Conservation (phyloP, 2,329 filamentous ascomycete species). For the Penicillium frequentans region DNA sequence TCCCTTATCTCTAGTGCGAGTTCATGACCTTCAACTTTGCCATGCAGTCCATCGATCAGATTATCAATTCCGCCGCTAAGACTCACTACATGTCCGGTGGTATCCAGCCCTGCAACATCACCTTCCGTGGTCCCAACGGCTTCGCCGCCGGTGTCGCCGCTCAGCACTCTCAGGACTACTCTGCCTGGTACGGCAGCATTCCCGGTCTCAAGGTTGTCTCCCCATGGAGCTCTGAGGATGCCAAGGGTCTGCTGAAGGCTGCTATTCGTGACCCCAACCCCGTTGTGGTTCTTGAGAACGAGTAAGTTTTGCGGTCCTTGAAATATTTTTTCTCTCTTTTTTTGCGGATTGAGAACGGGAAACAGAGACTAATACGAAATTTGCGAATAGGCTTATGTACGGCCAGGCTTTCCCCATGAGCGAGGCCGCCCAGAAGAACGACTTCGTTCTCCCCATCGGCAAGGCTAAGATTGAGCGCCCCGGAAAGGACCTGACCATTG, state of each 20-base stretch:
- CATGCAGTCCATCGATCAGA: slow-evolving; percentile 99
- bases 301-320: slow-evolving; percentile 47
- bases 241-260: slow-evolving; percentile 96
- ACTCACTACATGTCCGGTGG: slow-evolving; percentile 99
- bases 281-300: slow-evolving; percentile 85
- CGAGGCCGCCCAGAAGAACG: slow-evolving; percentile 89
- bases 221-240: slow-evolving; percentile 95
- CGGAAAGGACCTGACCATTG: slow-evolving; percentile 94
- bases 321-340: background rate
- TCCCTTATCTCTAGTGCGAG: slow-evolving; percentile 66
- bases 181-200: slow-evolving; percentile 97
- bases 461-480: slow-evolving; percentile 98
- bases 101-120: slow-evolving; percentile 99
- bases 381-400: slow-evolving; percentile 67
- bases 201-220: slow-evolving; percentile 95
- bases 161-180: slow-evolving; percentile 99
- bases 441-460: slow-evolving; percentile 95
- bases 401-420: slow-evolving; percentile 96
- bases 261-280: slow-evolving; percentile 98
- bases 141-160: slow-evolving; percentile 94
- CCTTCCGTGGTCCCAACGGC: slow-evolving; percentile 98
- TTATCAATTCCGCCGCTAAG: slow-evolving; percentile 98
- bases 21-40: slow-evolving; percentile 99
- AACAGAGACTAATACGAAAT: slow-evolving; percentile 24
- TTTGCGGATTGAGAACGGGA: background rate